Base-by-base conservation (phyloP, 2,329 filamentous ascomycete species). In the Mycosphaerella sp. region DNA sequence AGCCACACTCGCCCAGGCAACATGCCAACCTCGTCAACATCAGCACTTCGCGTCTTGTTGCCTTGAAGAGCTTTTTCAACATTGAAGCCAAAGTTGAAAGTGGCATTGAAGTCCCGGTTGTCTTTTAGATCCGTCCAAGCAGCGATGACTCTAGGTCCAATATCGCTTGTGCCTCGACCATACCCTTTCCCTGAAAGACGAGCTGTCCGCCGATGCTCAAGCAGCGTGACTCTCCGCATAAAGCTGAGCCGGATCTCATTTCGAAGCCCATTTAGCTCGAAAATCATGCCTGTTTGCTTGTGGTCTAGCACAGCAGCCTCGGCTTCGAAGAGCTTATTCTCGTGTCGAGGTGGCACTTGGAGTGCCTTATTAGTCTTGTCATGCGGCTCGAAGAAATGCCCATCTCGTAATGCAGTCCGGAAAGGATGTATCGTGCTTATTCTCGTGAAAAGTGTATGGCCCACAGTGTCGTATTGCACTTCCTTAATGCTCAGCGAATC, bases 401-500 rank as follows among this genome's bases (percentile, higher is more conserved):
- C 47, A 10, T 50, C 43, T 7, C 55, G 50, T 9, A 59, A 51
- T 10, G 57, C 39, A 5, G 59, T 62, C 6, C 56, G 44, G 43
- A 62, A 61, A 1, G 64, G 66, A 42, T 68, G 65, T 7, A 57
- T 59, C 18, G 62, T 54, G 7, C 66, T 63, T 3, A 70, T 46
- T 7, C 60, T 54, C 7, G 67, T 68, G 42, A 67, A 62, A 5
- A 68, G 56, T 2, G 58, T 59, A 41, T 70, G 67, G 4, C 62
- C 64, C 14, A 68, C 57, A 6, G 68, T 69, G 40, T 69, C 68
- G 47, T 62, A 56, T 35, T 69, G 68, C 6, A 69, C 61, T 43
- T 69, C 66, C 44, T 68, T 68, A n/a, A 69, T 54, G 32, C 53
- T 59, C 9, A 70, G 58, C 6, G 60, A 63, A 36, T 64, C 60